Conservation (phyloP, 2,329 filamentous ascomycete species). For the Myriosclerotinia duriaeana region DNA sequence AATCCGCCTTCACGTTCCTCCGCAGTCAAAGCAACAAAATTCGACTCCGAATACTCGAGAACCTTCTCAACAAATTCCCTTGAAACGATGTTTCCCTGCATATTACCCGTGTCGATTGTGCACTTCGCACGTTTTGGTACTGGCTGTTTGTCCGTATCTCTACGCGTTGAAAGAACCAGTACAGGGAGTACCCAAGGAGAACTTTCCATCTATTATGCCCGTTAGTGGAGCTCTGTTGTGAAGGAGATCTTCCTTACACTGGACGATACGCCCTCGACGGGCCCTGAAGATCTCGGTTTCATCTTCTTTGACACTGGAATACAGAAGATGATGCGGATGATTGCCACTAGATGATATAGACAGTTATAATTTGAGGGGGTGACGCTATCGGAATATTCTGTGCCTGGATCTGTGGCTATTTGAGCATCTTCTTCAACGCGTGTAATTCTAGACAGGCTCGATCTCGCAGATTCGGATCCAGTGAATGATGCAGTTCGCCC, state of each 20-base stretch:
- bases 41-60: conserved; percentile 24
- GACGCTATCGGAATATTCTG: conserved; percentile 8
- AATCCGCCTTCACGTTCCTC: conserved; percentile 25
- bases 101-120: conserved; percentile 32
- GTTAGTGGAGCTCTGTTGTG: not conserved
- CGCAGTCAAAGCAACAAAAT: conserved; percentile 25
- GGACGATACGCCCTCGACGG: not conserved
- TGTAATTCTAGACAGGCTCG: conserved; percentile 25
- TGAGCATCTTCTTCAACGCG: conserved; percentile 24
- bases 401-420: not conserved
- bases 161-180: conserved; percentile 25
- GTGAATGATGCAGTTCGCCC: conserved; percentile 19
- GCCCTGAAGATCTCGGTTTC: not conserved
- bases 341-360: not conserved
- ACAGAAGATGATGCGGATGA: conserved; percentile 1
- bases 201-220: not conserved
- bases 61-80: conserved; percentile 25
- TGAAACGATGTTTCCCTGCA: conserved; percentile 32
- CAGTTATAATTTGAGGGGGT: not conserved
- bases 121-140: conserved; percentile 28
- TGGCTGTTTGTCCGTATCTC: conserved; percentile 20
- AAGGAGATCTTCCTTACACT: not conserved
- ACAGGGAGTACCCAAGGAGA: conserved; percentile 27
- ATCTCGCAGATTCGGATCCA: conserved; percentile 10
- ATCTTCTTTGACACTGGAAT: not conserved